Percentiles rank a stretch among this genome's conserved stretches.
phyloP scores from a whole-genome alignment of 78 protist genomes.

The Cavenderia fasciculata region DNA sequence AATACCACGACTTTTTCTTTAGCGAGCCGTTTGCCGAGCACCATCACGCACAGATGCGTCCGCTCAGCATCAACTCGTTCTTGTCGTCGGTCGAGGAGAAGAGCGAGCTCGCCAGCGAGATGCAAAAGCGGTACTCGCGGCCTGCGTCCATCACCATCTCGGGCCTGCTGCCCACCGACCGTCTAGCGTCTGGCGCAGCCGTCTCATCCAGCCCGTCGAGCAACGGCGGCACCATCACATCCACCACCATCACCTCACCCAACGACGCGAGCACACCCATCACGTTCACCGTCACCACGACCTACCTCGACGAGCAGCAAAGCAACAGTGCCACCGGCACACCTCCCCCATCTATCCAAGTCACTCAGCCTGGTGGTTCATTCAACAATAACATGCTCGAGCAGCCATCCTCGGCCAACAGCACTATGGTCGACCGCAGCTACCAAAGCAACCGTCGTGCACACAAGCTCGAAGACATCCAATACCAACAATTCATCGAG shows the following conservation, averaged over 20 bases:
- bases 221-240: slow-evolving; percentile 9
- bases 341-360: too few species aligned
- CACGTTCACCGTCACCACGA: slow-evolving; percentile 57
- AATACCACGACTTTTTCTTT: slow-evolving; percentile 55
- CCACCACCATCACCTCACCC: slow-evolving; percentile 58
- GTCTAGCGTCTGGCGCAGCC: not conserved
- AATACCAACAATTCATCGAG: slow-evolving; percentile 9
- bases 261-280: slow-evolving; percentile 29
- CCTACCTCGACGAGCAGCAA: slow-evolving; percentile 2
- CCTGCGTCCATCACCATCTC: slow-evolving; percentile 46
- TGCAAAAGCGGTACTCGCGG: slow-evolving; percentile 38
- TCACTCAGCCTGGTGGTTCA: too few species aligned
- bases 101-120: not conserved
- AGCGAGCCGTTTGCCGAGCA: slow-evolving; percentile 55
- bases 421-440: not conserved
- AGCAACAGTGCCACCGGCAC: not conserved
- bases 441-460: not conserved
- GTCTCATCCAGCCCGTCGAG: not conserved
- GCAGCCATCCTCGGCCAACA: too few species aligned
- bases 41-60: slow-evolving; percentile 53
- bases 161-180: slow-evolving; percentile 5
- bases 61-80: not conserved
- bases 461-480: not conserved
- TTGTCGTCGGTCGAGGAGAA: not conserved
- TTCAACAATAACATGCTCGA: too few species aligned